phyloP scores from a whole-genome alignment of 306 rosid species.

The Senna siamea region DNA sequence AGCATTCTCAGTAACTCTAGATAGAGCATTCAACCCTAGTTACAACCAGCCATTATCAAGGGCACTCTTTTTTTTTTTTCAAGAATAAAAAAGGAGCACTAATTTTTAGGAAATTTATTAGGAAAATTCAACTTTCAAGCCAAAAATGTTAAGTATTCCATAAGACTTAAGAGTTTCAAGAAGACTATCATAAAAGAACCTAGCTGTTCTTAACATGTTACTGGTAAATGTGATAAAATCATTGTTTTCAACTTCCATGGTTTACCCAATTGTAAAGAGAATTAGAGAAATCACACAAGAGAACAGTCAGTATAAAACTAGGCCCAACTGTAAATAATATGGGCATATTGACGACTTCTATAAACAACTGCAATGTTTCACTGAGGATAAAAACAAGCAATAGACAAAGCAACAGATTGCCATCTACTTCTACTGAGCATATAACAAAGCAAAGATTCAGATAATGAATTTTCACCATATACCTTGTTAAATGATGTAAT shows the following conservation, averaged over 20 bases:
- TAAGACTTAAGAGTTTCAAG: slow-evolving; percentile 18
- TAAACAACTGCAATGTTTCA: neutral
- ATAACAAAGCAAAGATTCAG: neutral
- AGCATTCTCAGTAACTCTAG: slow-evolving; percentile 18
- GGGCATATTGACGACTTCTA: slow-evolving; percentile 15
- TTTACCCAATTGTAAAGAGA: slow-evolving; percentile 5
- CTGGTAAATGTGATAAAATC: slow-evolving; percentile 25
- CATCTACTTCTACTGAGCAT: slow-evolving; percentile 5
- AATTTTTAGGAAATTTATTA: neutral
- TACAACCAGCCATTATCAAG: slow-evolving; percentile 3
- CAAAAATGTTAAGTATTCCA: slow-evolving; percentile 26
- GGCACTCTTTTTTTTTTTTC: neutral
- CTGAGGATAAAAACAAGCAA: slow-evolving; percentile 3
- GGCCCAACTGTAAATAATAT: slow-evolving; percentile 18
- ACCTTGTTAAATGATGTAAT: slow-evolving; percentile 76
- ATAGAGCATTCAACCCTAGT: neutral
- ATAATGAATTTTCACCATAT: slow-evolving; percentile 8
- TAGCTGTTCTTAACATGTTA: slow-evolving; percentile 10
- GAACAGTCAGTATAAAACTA: slow-evolving; percentile 10
- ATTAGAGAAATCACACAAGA: neutral
- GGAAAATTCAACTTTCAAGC: slow-evolving; percentile 25
- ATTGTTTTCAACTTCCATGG: slow-evolving; percentile 3
- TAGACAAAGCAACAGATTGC: neutral
- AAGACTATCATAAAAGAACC: slow-evolving; percentile 25
- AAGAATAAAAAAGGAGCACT: no score